Percentiles rank a stretch among this genome's conserved stretches.
Conservation (phyloP, 2,329 filamentous ascomycete species). For the Xylariaceae sp. region DNA sequence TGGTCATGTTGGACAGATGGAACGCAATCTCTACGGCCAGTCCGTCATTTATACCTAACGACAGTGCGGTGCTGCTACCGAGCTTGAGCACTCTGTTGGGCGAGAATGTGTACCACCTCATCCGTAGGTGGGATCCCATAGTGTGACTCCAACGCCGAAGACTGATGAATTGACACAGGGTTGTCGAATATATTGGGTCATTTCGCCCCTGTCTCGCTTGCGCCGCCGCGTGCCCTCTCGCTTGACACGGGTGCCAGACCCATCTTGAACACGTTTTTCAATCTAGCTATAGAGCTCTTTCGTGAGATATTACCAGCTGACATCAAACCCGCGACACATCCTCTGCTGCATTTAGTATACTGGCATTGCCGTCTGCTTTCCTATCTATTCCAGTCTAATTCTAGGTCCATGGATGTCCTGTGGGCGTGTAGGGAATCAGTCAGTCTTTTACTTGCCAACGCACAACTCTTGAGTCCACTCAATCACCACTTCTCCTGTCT, state of each 20-base stretch:
- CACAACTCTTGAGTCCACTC: conserved; percentile 56
- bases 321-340: conserved; percentile 48
- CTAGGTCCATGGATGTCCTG: conserved; percentile 54
- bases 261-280: conserved; percentile 47
- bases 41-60: conserved; percentile 59
- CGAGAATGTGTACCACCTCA: conserved; percentile 59
- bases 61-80: conserved; percentile 55
- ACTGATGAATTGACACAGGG: conserved; percentile 34
- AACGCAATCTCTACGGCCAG: conserved; percentile 64
- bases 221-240: conserved; percentile 39
- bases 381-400: conserved; percentile 54
- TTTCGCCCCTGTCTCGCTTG: conserved; percentile 44
- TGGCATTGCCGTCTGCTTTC: conserved; percentile 66
- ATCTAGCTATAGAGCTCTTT: conserved; percentile 61
- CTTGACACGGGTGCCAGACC: conserved; percentile 37
- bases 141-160: not conserved
- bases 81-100: conserved; percentile 60
- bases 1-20: conserved; percentile 70
- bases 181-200: conserved; percentile 57
- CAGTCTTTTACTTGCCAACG: conserved; percentile 52
- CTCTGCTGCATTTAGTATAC: conserved; percentile 62
- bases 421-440: conserved; percentile 58
- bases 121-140: conserved; percentile 49
- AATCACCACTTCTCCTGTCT: conserved; percentile 64
- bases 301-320: conserved; percentile 59